These are phyloP conservation scores for Oryza glumipatula DNA, from an alignment of 176 grass and related monocot genomes.

Conservation along the genomic window DNA sequence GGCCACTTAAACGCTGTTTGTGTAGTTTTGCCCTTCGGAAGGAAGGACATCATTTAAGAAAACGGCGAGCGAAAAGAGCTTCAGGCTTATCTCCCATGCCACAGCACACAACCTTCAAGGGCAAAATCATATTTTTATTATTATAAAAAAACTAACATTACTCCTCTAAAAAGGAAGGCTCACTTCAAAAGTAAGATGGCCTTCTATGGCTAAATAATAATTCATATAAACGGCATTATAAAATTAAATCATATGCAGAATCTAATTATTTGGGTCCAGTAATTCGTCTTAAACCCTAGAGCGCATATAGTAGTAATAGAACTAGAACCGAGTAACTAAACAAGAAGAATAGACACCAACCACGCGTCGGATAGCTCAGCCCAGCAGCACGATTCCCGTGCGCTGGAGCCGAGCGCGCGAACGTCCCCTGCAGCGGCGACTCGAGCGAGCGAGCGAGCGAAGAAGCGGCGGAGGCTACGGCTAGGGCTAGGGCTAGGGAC, in stretches of 20 bases:
- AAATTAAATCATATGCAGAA: too few species aligned
- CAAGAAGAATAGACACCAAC: neutral
- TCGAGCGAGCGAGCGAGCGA: neutral
- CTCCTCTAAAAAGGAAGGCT: neutral
- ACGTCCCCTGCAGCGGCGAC: neutral
- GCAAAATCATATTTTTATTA: neutral
- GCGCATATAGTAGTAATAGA: neutral
- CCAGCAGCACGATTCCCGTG: neutral
- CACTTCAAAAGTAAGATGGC: neutral
- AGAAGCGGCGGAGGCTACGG: too few species aligned
- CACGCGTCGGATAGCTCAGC: neutral
- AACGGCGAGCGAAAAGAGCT: constrained; percentile 10
- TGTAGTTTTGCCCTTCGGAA: constrained; percentile 20
- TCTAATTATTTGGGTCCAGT: neutral
- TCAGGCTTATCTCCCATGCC: neutral
- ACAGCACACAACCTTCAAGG: neutral
- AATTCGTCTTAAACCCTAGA: neutral
- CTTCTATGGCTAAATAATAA: neutral
- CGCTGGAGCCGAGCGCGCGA: neutral
- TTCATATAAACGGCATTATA: neutral
- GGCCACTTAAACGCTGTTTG: constrained; percentile 53
- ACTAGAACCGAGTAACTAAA: neutral
- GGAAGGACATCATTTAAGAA: constrained; percentile 55
- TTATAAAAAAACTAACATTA: neutral
- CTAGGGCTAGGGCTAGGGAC: too few species aligned